Percentiles rank a stretch among this genome's conserved stretches.
Conservation (phyloP, 2,329 filamentous ascomycete genomes). For the Talaromyces islandicus region DNA sequence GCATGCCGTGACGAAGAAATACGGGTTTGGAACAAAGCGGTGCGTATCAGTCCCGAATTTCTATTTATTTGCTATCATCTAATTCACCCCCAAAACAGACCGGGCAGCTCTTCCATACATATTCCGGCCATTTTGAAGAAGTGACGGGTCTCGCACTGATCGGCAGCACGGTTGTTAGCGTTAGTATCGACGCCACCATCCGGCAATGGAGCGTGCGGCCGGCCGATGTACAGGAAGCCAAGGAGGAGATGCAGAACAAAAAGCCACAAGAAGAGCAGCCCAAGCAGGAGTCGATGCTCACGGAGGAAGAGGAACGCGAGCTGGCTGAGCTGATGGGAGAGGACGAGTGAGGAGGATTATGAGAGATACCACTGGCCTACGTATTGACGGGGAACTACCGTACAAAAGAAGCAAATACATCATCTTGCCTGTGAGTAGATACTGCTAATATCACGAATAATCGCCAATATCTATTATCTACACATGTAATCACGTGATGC, state of each 20-base stretch:
- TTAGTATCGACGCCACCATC: slow-evolving; percentile 84
- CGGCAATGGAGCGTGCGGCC: slow-evolving; percentile 72
- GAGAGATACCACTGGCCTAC: not conserved
- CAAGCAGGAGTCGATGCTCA: slow-evolving; percentile 54
- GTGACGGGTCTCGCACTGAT: slow-evolving; percentile 73
- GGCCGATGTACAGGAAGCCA: slow-evolving; percentile 52
- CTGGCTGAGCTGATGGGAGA: slow-evolving; percentile 86
- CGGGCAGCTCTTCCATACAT: slow-evolving; percentile 66
- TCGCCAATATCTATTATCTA: not conserved
- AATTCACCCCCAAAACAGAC: slow-evolving; percentile 34
- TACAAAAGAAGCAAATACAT: not conserved
- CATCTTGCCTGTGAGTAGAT: not conserved
- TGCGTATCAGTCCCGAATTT: slow-evolving; percentile 29
- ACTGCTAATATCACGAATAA: not conserved
- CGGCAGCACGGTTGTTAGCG: slow-evolving; percentile 60
- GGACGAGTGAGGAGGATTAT: slow-evolving; percentile 26
- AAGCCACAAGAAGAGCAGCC: slow-evolving; percentile 42
- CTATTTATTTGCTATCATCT: no score
- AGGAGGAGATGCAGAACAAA: slow-evolving; percentile 42
- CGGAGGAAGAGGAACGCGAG: slow-evolving; percentile 87
- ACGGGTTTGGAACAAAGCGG: slow-evolving; percentile 73
- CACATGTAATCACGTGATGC: not conserved
- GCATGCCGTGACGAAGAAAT: slow-evolving; percentile 88
- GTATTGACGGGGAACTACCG: not conserved
- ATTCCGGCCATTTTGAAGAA: slow-evolving; percentile 87